Evolutionary conservation across 2,329 filamentous ascomycete species (phyloP).

Genomic region (Penicillium sp.): DNA sequence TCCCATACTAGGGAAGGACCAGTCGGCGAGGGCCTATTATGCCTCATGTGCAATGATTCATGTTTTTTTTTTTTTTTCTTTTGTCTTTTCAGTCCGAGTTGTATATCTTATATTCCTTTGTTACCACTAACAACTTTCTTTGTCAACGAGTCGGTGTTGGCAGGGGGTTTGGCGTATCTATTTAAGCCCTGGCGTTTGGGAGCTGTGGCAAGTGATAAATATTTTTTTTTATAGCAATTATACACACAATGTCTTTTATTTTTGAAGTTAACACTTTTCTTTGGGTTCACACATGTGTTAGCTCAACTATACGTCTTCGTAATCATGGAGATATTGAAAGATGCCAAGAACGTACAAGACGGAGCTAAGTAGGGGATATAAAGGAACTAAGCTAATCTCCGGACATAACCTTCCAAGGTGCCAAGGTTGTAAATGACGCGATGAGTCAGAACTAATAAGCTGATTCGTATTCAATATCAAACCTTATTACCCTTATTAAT

Average conservation of each 20-base stretch:
- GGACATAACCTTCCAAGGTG: not conserved
- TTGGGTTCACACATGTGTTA: not conserved
- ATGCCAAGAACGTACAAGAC: not conserved
- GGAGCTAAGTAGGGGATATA: not conserved
- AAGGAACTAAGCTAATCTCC: not conserved
- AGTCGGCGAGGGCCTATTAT: slow-evolving; percentile 3
- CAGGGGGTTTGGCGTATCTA: not conserved
- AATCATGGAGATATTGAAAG: too few species aligned
- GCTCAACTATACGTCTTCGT: too few species aligned
- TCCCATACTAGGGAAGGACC: slow-evolving; percentile 22
- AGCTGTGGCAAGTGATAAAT: not conserved
- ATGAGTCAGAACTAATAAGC: not conserved
- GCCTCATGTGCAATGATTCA: slow-evolving; percentile 20
- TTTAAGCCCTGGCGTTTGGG: slow-evolving; percentile 1
- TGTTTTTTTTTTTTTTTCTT: slow-evolving; percentile 4
- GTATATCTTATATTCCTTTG: not conserved
- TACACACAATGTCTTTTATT: not conserved
- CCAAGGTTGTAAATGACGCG: not conserved
- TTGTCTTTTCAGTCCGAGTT: not conserved
- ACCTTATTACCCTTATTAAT: too few species aligned
- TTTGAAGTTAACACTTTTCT: not conserved
- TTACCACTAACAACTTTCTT: not conserved
- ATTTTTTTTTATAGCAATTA: not conserved
- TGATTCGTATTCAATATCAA: too few species aligned
- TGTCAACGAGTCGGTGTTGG: not conserved